Conservation (phyloP, 2,329 filamentous ascomycete species). For the Calonectria pseudoturangicola region DNA sequence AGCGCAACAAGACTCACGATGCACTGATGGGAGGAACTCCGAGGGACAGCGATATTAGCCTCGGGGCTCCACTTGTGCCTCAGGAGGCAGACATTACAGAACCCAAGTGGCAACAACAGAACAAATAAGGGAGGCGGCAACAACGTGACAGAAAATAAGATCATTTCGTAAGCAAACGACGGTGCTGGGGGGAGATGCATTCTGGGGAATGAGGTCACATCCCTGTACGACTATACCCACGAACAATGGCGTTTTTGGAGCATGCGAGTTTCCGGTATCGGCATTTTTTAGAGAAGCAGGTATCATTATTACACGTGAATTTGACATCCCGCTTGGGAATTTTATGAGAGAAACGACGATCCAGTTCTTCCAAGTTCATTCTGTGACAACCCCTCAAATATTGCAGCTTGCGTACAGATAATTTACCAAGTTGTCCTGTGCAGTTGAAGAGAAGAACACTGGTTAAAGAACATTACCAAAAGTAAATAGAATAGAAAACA, state of each 20-base stretch:
- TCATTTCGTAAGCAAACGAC: conserved; percentile 13
- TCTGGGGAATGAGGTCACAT: conserved; percentile 38
- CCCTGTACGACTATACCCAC: conserved; percentile 53
- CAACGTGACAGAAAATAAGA: conserved; percentile 2
- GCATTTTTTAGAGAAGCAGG: conserved; percentile 30
- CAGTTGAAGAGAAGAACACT: too few relatives aligned
- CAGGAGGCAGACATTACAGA: conserved; percentile 55
- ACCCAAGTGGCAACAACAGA: conserved; percentile 51
- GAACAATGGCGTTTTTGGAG: conserved; percentile 50
- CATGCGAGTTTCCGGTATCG: conserved; percentile 35
- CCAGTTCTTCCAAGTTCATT: too few relatives aligned
- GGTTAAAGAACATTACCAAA: too few relatives aligned
- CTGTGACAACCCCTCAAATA: not conserved
- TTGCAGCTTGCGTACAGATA: not conserved
- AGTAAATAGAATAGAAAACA: too few relatives aligned
- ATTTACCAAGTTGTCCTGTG: too few relatives aligned
- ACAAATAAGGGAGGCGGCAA: conserved; percentile 23
- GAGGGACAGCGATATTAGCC: conserved; percentile 45
- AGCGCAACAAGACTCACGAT: conserved; percentile 52
- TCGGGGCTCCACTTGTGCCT: conserved; percentile 43
- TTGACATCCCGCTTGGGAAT: not conserved
- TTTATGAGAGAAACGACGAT: not conserved
- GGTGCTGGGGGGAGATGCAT: conserved; percentile 31
- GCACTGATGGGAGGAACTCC: conserved; percentile 55
- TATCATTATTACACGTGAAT: conserved; percentile 29